These are phyloP conservation scores for Coemansia sp. DNA, from an alignment of 192 early-diverging fungal species.

Conservation along the genomic window DNA sequence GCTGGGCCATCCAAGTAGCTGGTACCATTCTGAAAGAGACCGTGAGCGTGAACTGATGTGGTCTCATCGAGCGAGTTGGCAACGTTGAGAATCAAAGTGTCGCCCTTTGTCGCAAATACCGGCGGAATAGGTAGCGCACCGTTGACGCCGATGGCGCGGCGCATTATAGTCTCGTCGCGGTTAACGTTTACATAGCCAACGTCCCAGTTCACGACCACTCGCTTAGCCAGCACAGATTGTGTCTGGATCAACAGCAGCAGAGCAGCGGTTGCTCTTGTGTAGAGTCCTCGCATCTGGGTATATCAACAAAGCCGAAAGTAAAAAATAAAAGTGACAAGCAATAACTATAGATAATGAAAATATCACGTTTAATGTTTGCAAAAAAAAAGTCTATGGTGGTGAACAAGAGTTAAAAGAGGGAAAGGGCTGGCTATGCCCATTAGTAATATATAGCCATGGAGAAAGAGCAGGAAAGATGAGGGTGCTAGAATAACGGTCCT, in stretches of 20 bases:
- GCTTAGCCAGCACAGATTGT: background rate
- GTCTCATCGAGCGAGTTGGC: slow-evolving; percentile 61
- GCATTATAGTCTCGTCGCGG: slow-evolving; percentile 62
- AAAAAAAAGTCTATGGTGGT: background rate
- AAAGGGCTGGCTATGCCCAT: background rate
- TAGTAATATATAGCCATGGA: background rate
- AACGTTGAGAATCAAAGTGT: slow-evolving; percentile 36
- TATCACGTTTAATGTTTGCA: background rate
- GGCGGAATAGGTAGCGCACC: slow-evolving; percentile 61
- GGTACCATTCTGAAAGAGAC: slow-evolving; percentile 74
- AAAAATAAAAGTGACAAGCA: background rate
- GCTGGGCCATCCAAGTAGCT: slow-evolving; percentile 68
- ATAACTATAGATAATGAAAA: background rate
- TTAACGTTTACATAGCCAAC: slow-evolving; percentile 66
- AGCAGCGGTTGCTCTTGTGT: background rate
- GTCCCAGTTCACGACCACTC: slow-evolving; percentile 60
- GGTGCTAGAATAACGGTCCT: background rate
- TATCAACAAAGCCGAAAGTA: background rate
- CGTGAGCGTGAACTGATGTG: slow-evolving; percentile 74
- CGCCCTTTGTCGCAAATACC: slow-evolving; percentile 14
- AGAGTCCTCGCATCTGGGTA: background rate
- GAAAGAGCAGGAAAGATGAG: background rate
- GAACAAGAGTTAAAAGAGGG: background rate
- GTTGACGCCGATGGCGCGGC: slow-evolving; percentile 69
- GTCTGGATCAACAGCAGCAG: background rate